These are phyloP conservation scores for Sergeia podlipaevii DNA, from an alignment of 208 protist genomes.

Conservation along the genomic window DNA sequence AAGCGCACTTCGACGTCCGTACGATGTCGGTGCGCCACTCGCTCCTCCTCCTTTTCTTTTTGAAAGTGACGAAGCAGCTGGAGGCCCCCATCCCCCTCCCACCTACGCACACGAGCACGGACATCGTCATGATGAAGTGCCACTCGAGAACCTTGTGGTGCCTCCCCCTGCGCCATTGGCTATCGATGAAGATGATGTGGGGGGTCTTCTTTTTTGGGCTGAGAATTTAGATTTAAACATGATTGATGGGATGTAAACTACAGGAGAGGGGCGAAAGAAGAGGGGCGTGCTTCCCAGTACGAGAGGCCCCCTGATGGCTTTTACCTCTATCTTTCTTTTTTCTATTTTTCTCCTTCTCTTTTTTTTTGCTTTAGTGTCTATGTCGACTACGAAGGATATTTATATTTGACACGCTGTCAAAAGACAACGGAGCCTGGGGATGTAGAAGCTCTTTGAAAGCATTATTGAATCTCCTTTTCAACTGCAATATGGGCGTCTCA, in stretches of 20 bases:
- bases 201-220: slow-evolving; percentile 40
- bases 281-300: neutral
- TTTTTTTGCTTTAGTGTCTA: slow-evolving; percentile 9
- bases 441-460: too few relatives aligned
- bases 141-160: too few relatives aligned
- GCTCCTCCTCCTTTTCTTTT: neutral
- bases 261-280: neutral
- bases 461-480: too few relatives aligned
- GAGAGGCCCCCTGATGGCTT: neutral
- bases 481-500: too few relatives aligned
- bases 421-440: too few relatives aligned
- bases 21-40: too few relatives aligned
- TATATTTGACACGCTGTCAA: too few relatives aligned
- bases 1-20: too few relatives aligned
- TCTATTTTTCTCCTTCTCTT: slow-evolving; percentile 3
- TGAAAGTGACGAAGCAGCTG: slow-evolving; percentile 2
- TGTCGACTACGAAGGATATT: too few relatives aligned
- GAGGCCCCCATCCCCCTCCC: slow-evolving; percentile 2
- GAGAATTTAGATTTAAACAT: slow-evolving; percentile 34
- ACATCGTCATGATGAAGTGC: too few relatives aligned
- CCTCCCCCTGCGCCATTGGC: neutral
- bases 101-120: neutral
- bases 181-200: slow-evolving; percentile 39
- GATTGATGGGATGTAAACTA: slow-evolving; percentile 22
- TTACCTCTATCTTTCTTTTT: slow-evolving; percentile 9